These are phyloP conservation scores for Sugiyamaella japonica DNA, from an alignment of 1,139 yeast species.

Conservation along the genomic window DNA sequence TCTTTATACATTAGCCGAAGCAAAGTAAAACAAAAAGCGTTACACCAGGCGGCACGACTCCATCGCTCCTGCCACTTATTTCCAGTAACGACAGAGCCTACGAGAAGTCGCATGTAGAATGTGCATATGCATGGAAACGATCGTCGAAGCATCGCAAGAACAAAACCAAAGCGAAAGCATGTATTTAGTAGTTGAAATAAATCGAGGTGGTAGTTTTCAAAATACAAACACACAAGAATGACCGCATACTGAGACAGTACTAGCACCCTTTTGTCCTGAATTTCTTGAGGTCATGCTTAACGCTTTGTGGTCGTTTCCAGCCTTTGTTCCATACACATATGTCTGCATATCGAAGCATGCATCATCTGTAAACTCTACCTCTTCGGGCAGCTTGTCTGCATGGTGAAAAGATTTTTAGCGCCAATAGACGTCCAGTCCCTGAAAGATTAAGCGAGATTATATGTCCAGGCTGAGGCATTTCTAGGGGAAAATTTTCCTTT, in stretches of 20 bases:
- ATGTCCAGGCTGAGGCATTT: neutral
- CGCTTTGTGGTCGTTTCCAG: neutral
- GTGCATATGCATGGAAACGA: neutral
- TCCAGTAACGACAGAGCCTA: neutral
- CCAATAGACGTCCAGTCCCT: neutral
- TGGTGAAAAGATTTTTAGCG: conserved; percentile 9
- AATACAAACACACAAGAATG: no score
- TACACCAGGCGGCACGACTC: neutral
- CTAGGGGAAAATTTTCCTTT: neutral
- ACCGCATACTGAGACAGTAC: no score
- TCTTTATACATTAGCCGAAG: neutral
- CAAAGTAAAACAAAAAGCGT: neutral
- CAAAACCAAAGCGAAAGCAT: neutral
- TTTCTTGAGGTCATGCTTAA: neutral
- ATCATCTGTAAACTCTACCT: neutral
- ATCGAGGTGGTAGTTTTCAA: no score
- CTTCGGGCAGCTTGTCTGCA: neutral
- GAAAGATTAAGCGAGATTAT: conserved; percentile 3
- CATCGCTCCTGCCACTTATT: neutral
- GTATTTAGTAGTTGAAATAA: no score
- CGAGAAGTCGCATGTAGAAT: neutral
- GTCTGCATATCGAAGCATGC: conserved; percentile 2
- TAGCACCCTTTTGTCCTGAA: no score
- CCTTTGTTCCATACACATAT: neutral
- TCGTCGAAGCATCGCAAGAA: neutral